Conservation (phyloP, 2,329 filamentous ascomycete genomes). For the Pseudocercospora ulei region DNA sequence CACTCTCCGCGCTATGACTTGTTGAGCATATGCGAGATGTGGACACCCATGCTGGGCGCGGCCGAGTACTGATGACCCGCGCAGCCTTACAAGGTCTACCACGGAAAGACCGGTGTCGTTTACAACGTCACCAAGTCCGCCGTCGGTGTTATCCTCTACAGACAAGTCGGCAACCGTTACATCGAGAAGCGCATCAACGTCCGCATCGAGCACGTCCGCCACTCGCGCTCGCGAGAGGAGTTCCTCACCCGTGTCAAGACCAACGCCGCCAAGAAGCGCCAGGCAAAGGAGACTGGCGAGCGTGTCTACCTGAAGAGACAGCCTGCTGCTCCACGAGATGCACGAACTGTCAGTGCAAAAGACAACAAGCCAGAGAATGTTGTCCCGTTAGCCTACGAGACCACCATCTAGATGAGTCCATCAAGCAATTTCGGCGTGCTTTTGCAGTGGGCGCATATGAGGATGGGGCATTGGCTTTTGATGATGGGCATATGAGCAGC, state of each 20-base stretch:
- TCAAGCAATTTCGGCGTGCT: conserved; percentile 18
- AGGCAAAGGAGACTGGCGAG: conserved; percentile 83
- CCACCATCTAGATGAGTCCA: conserved; percentile 66
- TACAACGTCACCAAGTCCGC: conserved; percentile 95
- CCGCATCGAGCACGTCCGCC: conserved; percentile 91
- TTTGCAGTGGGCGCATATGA: conserved; percentile 22
- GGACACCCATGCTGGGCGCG: not conserved
- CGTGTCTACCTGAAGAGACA: conserved; percentile 89
- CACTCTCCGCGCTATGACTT: not conserved
- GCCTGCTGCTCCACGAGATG: conserved; percentile 67
- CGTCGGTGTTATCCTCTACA: conserved; percentile 98
- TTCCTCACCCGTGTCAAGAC: conserved; percentile 94
- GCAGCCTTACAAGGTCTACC: conserved; percentile 93
- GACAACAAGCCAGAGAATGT: conserved; percentile 86
- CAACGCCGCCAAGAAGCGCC: conserved; percentile 83
- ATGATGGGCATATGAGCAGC: conserved; percentile 17
- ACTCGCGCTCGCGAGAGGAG: conserved; percentile 91
- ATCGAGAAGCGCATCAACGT: conserved; percentile 99
- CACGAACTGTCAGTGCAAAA: conserved; percentile 67
- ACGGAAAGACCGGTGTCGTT: conserved; percentile 72
- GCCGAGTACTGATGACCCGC: conserved; percentile 10
- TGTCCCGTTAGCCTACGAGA: conserved; percentile 90
- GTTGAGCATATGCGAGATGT: conserved; percentile 3
- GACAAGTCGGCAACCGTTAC: conserved; percentile 98
- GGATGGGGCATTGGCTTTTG: conserved; percentile 19